Conservation (phyloP, 1,284 basidiomycete genomes). For the Leccinum subrobustum region DNA sequence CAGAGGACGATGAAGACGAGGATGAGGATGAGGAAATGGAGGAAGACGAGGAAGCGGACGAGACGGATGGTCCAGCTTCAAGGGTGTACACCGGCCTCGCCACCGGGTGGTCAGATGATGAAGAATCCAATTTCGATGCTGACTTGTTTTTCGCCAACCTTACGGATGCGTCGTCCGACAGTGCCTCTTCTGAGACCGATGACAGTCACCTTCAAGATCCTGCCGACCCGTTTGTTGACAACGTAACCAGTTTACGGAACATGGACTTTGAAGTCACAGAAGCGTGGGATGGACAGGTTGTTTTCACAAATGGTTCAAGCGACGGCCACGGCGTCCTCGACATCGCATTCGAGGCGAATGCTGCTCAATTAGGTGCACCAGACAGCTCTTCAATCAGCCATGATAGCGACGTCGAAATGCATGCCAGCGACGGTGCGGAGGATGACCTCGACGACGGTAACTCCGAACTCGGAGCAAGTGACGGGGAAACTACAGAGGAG, state of each 20-base stretch:
- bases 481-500: constrained; percentile 73
- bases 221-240: constrained; percentile 40
- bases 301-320: constrained; percentile 61
- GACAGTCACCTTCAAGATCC: constrained; percentile 30
- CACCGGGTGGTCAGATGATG: constrained; percentile 69
- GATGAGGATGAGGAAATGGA: constrained; percentile 47
- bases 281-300: constrained; percentile 68
- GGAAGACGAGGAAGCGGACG: constrained; percentile 42
- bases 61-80: constrained; percentile 43
- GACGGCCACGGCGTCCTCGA: constrained; percentile 54
- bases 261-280: constrained; percentile 62
- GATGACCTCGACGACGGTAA: constrained; percentile 38
- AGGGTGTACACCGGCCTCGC: constrained; percentile 56
- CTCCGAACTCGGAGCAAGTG: constrained; percentile 38
- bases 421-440: constrained; percentile 36
- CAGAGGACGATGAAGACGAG: constrained; percentile 41
- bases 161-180: constrained; percentile 46
- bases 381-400: constrained; percentile 37
- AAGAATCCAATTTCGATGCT: constrained; percentile 74
- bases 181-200: constrained; percentile 39
- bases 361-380: constrained; percentile 45
- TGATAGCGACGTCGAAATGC: constrained; percentile 42
- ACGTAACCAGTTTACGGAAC: constrained; percentile 35
- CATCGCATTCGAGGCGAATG: constrained; percentile 54
- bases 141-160: constrained; percentile 78